A percentile compares a stretch with the other conserved stretches of the same genome.
phyloP scores from a whole-genome alignment of 139 green algal species.

The Tetraselmis striata region DNA sequence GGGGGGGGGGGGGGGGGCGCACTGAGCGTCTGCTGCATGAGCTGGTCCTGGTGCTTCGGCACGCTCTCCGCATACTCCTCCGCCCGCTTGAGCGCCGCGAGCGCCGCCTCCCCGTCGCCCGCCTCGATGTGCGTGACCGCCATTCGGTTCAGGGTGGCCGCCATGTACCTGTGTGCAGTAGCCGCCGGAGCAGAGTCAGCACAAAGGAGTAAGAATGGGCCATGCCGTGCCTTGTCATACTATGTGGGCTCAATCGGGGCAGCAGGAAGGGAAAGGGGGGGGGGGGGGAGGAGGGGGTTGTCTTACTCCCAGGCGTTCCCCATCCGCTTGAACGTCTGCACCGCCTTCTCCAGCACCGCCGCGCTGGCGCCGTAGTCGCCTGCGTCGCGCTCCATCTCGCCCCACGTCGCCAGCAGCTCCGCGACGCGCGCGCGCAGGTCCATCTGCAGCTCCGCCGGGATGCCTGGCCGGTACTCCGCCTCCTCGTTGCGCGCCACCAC shows the following conservation, averaged over 20 bases:
- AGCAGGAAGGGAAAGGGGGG: too few species aligned
- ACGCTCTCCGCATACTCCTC: neutral
- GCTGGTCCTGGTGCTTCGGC: neutral
- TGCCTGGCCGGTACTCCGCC: neutral
- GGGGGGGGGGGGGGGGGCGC: too few species aligned
- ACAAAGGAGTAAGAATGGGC: too few species aligned
- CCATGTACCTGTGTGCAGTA: neutral
- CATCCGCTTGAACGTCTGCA: neutral
- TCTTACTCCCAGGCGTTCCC: neutral
- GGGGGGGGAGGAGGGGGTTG: too few species aligned
- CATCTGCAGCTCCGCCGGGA: neutral
- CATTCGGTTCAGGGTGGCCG: neutral
- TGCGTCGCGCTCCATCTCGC: neutral
- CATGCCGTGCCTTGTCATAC: too few species aligned
- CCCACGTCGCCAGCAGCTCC: neutral
- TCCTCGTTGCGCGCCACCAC: neutral
- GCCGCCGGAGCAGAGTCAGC: too few species aligned
- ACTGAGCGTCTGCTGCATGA: neutral
- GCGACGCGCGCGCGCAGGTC: neutral
- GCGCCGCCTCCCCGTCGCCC: neutral
- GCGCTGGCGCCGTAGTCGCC: neutral
- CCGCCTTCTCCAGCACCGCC: neutral
- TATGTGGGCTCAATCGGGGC: too few species aligned
- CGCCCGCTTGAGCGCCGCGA: neutral
- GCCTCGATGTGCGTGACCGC: neutral